Evolutionary conservation across 345 rosid genomes (phyloP), one percentile per base, ranked within the genome.

Genomic region (Ceriops tagal): DNA sequence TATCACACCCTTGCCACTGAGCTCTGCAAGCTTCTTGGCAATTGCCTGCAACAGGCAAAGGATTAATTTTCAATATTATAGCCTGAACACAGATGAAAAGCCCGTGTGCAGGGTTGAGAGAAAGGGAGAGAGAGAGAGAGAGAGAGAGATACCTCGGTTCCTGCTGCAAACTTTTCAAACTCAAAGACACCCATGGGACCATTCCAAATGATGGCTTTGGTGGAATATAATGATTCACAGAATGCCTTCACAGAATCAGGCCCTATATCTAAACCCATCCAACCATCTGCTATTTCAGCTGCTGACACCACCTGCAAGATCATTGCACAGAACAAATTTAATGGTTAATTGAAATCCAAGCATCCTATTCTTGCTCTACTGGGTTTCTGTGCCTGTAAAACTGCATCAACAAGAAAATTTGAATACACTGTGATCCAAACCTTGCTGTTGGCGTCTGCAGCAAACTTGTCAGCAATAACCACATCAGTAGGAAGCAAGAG

Each of bases 121-220:
- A 37, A 24, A 24, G 47, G 0, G 13, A 10, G 47, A 39, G 47
- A 3, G 13, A 10, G 47, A 39, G 30, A 3, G 30, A 3, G 27
- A 53, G 8, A 31, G 7, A 39, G 8, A 37, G 75, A 47, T 81
- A 93, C 98, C 85, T 85, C 96, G 28, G 98, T 93, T 78, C 98
- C 98, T 5, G 61, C 82, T 1, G 98, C 98, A 72, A 93, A 93
- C 79, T 90, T 90, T 2, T 93, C 93, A 5, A 93, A 85, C 83
- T 93, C 98, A 46, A 93, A 90, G 55, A 93, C 98, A 62, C 98
- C 97, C 98, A 90, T 90, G 3, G 98, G 98, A 81, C 98, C 98
- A 75, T 93, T 93, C 98, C 98, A 93, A 39, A 93, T 93, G 28
- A 93, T 62, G 39, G 98, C 87, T 67, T 92, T 81, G 58, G 97